Evolutionary conservation across 1,284 basidiomycete species (phyloP).

Genomic region (Cryptococcus neoformans): DNA sequence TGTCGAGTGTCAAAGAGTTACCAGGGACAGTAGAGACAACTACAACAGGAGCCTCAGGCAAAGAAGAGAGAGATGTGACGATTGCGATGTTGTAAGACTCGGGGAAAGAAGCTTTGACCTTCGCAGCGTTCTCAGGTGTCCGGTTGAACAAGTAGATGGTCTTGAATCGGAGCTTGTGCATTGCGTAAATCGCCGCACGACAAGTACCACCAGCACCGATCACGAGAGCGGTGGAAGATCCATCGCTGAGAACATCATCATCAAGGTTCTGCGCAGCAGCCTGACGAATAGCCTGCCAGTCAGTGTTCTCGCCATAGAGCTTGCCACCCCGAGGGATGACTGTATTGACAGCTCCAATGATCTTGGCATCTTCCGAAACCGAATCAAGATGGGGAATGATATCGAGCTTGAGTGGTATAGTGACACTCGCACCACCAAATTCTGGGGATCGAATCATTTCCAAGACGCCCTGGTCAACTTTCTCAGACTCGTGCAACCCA

Average conservation of each 20-base stretch:
- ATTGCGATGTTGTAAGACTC: slow-evolving; percentile 56
- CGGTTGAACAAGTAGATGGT: slow-evolving; percentile 83
- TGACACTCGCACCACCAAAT: slow-evolving; percentile 95
- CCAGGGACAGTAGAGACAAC: slow-evolving; percentile 86
- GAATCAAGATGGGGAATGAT: slow-evolving; percentile 74
- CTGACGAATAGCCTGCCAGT: slow-evolving; percentile 80
- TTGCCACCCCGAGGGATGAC: slow-evolving; percentile 60
- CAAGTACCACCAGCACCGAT: slow-evolving; percentile 92
- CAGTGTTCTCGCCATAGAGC: slow-evolving; percentile 86
- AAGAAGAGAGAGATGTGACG: slow-evolving; percentile 58
- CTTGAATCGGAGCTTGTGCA: slow-evolving; percentile 65
- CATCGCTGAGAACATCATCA: slow-evolving; percentile 22
- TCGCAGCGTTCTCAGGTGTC: slow-evolving; percentile 67
- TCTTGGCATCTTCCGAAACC: slow-evolving; percentile 71
- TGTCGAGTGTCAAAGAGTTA: slow-evolving; percentile 56
- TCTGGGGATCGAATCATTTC: slow-evolving; percentile 61
- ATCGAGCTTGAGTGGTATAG: slow-evolving; percentile 88
- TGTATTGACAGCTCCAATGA: slow-evolving; percentile 91
- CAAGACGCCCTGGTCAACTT: slow-evolving; percentile 65
- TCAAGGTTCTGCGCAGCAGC: slow-evolving; percentile 50
- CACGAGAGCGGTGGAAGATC: slow-evolving; percentile 62
- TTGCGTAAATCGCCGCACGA: slow-evolving; percentile 85
- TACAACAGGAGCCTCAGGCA: slow-evolving; percentile 62
- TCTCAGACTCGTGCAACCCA: slow-evolving; percentile 68
- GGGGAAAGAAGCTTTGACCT: slow-evolving; percentile 66